A percentile compares a stretch with the other conserved stretches of the same genome.
Evolutionary conservation across 805 yeast genomes (phyloP).

Genomic region (Hanseniaspora thailandica): DNA sequence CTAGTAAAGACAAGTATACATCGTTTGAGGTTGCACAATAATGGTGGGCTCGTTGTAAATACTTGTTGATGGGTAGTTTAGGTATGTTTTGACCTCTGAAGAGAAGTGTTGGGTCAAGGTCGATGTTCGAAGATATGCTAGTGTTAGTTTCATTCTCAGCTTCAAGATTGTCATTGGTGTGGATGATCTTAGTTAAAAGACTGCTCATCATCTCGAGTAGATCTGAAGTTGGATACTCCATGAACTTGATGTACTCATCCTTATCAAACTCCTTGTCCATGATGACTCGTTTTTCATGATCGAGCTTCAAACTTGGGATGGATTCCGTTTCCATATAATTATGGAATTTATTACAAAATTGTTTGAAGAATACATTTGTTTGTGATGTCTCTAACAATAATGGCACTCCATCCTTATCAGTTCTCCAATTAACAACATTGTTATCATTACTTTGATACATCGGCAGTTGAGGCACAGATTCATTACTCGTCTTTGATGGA

Average conservation of each 20-base stretch:
- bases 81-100: slow-evolving; percentile 95
- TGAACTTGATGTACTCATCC: slow-evolving; percentile 14
- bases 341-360: background rate
- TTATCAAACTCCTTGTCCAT: slow-evolving; percentile 15
- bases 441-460: background rate
- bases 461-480: background rate
- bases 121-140: slow-evolving; percentile 14
- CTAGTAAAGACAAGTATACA: slow-evolving; percentile 78
- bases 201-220: slow-evolving; percentile 76
- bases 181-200: slow-evolving; percentile 71
- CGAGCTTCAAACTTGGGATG: background rate
- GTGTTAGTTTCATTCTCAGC: slow-evolving; percentile 8
- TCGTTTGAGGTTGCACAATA: slow-evolving; percentile 98
- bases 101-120: slow-evolving; percentile 54
- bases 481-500: background rate
- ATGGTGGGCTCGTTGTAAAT: slow-evolving; percentile 77
- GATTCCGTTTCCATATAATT: slow-evolving; percentile 2
- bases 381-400: slow-evolving; percentile 12
- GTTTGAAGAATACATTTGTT: background rate
- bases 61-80: slow-evolving; percentile 84
- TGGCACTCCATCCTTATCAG: slow-evolving; percentile 12
- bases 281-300: slow-evolving; percentile 1
- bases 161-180: slow-evolving; percentile 75
- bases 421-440: background rate
- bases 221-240: slow-evolving; percentile 65